These are phyloP conservation scores for Abortiporus biennis DNA, from an alignment of 1,284 basidiomycete species.

Conservation along the genomic window DNA sequence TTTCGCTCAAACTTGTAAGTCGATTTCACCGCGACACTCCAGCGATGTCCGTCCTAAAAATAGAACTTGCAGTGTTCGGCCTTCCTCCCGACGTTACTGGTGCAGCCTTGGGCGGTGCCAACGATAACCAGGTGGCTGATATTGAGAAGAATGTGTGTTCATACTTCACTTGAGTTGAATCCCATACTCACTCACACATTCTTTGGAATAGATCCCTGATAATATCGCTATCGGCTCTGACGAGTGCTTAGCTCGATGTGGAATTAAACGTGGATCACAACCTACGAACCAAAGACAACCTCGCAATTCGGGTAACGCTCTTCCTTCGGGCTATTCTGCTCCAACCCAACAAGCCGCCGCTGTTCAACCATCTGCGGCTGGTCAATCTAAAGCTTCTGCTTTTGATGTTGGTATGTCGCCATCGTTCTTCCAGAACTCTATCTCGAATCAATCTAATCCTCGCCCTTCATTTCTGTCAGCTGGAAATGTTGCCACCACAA, in stretches of 20 bases:
- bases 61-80: slow-evolving; percentile 15
- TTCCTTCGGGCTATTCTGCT: slow-evolving; percentile 11
- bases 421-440: no score
- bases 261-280: slow-evolving; percentile 9
- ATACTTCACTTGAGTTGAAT: background rate
- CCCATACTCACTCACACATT: background rate
- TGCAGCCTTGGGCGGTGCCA: slow-evolving; percentile 20
- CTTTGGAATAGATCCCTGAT: slow-evolving; percentile 13
- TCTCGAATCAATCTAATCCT: no score
- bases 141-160: slow-evolving; percentile 14
- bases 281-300: slow-evolving; percentile 15
- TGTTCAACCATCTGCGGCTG: slow-evolving; percentile 4
- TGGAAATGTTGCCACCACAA: no score
- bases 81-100: slow-evolving; percentile 22
- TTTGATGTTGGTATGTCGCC: no score
- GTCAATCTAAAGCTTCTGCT: no score
- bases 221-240: slow-evolving; percentile 16
- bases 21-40: background rate
- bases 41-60: background rate
- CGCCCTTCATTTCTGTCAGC: no score
- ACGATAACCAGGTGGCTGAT: slow-evolving; percentile 17
- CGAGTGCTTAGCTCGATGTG: slow-evolving; percentile 15
- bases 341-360: slow-evolving; percentile 3
- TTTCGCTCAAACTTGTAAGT: slow-evolving; percentile 22
- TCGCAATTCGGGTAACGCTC: slow-evolving; percentile 14